Conservation (phyloP, 139 green algal genomes). For the Volvox reticuliferus region DNA sequence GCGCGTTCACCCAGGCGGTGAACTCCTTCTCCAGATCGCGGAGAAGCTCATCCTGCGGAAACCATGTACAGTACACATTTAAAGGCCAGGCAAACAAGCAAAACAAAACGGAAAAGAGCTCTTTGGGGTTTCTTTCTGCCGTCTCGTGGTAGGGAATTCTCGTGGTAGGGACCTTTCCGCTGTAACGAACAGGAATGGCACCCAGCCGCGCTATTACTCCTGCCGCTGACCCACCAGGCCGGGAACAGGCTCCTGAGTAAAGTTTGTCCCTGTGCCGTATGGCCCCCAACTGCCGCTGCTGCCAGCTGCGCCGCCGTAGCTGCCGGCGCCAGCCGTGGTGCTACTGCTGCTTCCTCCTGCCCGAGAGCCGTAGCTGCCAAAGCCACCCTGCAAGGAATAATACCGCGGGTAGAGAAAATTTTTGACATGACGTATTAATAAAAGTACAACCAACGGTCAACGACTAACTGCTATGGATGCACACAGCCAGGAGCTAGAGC, state of each 20-base stretch:
- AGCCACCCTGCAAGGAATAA: conserved; percentile 1
- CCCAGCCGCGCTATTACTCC: too few relatives aligned
- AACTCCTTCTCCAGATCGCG: conserved; percentile 75
- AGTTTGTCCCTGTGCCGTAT: not conserved
- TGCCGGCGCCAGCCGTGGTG: not conserved
- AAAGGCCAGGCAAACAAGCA: not conserved
- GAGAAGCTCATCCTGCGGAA: conserved; percentile 70
- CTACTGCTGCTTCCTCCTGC: conserved; percentile 13
- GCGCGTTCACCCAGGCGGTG: conserved; percentile 18
- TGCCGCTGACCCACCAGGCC: not conserved
- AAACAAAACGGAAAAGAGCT: not conserved
- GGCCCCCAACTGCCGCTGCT: not conserved
- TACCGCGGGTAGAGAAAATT: too few relatives aligned
- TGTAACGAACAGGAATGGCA: too few relatives aligned
- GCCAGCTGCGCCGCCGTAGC: not conserved
- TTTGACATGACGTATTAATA: too few relatives aligned
- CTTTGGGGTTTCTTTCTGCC: too few relatives aligned
- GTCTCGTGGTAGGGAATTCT: too few relatives aligned
- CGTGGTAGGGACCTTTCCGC: too few relatives aligned
- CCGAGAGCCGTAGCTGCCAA: not conserved
- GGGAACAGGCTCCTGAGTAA: conserved; percentile 12
- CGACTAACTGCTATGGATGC: too few relatives aligned
- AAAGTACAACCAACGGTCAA: too few relatives aligned
- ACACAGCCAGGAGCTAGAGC: too few relatives aligned
- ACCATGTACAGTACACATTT: too few relatives aligned